Evolutionary conservation across 2,329 filamentous ascomycete genomes (phyloP).

Genomic region (Phaeophleospora eucalypticola): DNA sequence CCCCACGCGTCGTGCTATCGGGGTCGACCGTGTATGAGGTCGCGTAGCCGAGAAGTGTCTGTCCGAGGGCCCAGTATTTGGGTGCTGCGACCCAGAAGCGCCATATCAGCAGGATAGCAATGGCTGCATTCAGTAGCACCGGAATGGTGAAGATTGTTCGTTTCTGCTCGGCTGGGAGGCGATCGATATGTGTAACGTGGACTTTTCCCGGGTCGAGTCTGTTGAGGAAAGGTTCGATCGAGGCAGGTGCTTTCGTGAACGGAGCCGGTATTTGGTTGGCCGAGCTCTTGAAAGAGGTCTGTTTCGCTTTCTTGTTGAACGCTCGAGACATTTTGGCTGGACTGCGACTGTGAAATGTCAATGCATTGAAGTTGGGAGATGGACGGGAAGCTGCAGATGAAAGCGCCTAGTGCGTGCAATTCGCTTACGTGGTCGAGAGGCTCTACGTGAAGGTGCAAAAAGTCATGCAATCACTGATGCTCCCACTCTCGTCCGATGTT

Average conservation of each 20-base stretch:
- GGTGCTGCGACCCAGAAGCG: slow-evolving; percentile 66
- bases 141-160: slow-evolving; percentile 78
- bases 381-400: background rate
- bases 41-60: slow-evolving; percentile 60
- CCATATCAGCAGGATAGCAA: slow-evolving; percentile 61
- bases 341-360: background rate
- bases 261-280: slow-evolving; percentile 42
- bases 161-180: slow-evolving; percentile 66
- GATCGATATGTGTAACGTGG: slow-evolving; percentile 83
- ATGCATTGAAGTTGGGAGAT: background rate
- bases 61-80: slow-evolving; percentile 66
- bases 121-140: slow-evolving; percentile 66
- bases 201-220: slow-evolving; percentile 65
- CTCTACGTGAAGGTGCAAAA: too few relatives aligned
- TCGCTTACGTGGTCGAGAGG: too few relatives aligned
- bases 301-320: slow-evolving; percentile 18
- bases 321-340: slow-evolving; percentile 11
- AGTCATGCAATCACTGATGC: too few relatives aligned
- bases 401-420: too few relatives aligned
- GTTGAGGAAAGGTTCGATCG: slow-evolving; percentile 62
- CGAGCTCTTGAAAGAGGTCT: slow-evolving; percentile 3
- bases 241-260: slow-evolving; percentile 62
- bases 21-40: slow-evolving; percentile 65
- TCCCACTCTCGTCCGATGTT: too few relatives aligned
- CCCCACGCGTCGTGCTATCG: slow-evolving; percentile 51